phyloP scores from a whole-genome alignment of 768 basidiomycete genomes.

The Tricholoma sp. region DNA sequence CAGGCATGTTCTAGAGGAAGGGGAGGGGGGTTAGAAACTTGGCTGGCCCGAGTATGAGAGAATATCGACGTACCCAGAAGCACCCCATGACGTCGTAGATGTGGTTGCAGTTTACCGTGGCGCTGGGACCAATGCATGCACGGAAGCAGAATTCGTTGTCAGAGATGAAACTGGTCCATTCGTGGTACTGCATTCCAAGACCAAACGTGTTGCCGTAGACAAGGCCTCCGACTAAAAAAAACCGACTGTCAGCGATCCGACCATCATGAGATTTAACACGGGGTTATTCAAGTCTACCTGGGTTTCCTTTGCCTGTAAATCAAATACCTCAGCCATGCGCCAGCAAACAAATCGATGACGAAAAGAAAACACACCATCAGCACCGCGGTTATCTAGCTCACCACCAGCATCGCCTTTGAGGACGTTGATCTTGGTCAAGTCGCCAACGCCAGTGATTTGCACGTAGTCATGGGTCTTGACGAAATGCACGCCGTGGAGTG shows the following conservation, averaged over 20 bases:
- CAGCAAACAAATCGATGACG: neutral
- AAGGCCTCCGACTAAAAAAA: slow-evolving; percentile 54
- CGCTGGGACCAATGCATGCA: slow-evolving; percentile 56
- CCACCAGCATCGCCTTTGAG: slow-evolving; percentile 42
- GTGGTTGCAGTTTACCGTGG: slow-evolving; percentile 64
- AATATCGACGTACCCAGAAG: slow-evolving; percentile 35
- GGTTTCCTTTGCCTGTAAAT: slow-evolving; percentile 39
- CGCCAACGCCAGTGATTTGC: slow-evolving; percentile 54
- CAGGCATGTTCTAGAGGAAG: slow-evolving; percentile 64
- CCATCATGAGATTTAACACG: neutral
- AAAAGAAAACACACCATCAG: slow-evolving; percentile 26
- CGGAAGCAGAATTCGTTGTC: slow-evolving; percentile 66
- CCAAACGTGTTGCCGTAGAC: slow-evolving; percentile 63
- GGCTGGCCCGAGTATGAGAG: no score
- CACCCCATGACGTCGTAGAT: slow-evolving; percentile 71
- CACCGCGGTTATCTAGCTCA: slow-evolving; percentile 54
- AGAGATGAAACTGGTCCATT: slow-evolving; percentile 86
- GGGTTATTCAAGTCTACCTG: slow-evolving; percentile 27
- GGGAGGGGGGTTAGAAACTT: no score
- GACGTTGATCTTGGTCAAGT: slow-evolving; percentile 56
- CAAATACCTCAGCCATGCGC: neutral
- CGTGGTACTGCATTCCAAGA: slow-evolving; percentile 49
- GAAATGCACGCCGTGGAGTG: slow-evolving; percentile 26
- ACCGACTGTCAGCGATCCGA: slow-evolving; percentile 12
- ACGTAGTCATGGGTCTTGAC: slow-evolving; percentile 58